These are phyloP conservation scores for Gigaspora rosea DNA, from an alignment of 192 early-diverging fungal genomes.

Conservation along the genomic window DNA sequence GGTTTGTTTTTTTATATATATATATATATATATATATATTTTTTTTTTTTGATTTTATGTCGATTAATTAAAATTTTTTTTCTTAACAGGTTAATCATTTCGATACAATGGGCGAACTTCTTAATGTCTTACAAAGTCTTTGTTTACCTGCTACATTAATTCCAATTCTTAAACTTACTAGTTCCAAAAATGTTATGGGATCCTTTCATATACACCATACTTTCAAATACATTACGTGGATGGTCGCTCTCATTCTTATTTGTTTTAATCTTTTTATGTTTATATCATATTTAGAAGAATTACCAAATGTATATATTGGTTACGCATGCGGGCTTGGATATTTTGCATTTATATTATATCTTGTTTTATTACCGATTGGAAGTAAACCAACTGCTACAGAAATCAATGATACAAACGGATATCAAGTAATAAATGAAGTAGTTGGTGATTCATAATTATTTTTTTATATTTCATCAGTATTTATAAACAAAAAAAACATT, in stretches of 20 bases:
- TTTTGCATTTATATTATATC: constrained; percentile 31
- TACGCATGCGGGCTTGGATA: constrained; percentile 30
- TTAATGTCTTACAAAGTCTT: constrained; percentile 71
- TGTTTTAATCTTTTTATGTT: constrained; percentile 59
- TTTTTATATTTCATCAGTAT: too few relatives aligned
- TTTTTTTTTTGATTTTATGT: not conserved
- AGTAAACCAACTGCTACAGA: not conserved
- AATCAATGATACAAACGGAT: not conserved
- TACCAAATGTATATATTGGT: constrained; percentile 29
- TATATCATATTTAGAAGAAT: constrained; percentile 35
- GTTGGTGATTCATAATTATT: not conserved
- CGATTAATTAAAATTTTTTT: not conserved
- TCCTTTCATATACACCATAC: constrained; percentile 33
- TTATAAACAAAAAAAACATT: too few relatives aligned
- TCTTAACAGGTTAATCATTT: constrained; percentile 40
- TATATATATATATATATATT: too few relatives aligned
- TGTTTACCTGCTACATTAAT: constrained; percentile 66
- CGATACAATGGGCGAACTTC: constrained; percentile 67
- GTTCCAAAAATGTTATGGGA: constrained; percentile 54
- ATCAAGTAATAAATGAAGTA: not conserved
- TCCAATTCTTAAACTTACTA: constrained; percentile 62
- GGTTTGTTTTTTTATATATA: constrained; percentile 25
- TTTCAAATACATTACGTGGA: constrained; percentile 46
- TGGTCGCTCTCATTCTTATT: constrained; percentile 51
- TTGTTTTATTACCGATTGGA: constrained; percentile 10